Conservation (phyloP, 164 flowering plant species). For the Saururus chinensis region DNA sequence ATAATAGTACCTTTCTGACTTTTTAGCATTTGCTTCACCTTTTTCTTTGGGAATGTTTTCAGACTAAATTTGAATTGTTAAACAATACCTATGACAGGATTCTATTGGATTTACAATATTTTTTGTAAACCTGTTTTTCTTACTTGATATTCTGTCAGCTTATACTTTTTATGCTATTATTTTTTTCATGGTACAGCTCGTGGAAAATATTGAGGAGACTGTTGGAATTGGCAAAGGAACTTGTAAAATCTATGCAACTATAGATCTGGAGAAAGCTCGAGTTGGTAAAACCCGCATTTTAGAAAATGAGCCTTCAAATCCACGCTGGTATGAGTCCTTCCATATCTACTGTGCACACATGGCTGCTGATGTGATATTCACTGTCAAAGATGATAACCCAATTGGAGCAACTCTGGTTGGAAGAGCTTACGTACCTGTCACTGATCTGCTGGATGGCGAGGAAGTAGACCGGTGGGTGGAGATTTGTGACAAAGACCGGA, state of each 20-base stretch:
- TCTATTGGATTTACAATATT: too few relatives aligned
- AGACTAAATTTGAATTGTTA: too few relatives aligned
- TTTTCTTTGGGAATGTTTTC: too few relatives aligned
- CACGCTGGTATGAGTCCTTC: constrained; percentile 60
- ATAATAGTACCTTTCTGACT: too few relatives aligned
- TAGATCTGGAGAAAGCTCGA: constrained; percentile 48
- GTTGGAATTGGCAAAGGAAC: constrained; percentile 34
- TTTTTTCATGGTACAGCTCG: constrained; percentile 9
- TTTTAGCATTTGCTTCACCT: too few relatives aligned
- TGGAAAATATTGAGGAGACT: constrained; percentile 23
- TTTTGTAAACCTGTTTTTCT: background rate
- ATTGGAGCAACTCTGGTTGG: constrained; percentile 60
- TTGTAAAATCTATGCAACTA: constrained; percentile 39
- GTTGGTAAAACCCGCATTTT: constrained; percentile 50
- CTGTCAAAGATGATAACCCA: constrained; percentile 53
- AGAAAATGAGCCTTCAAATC: constrained; percentile 26
- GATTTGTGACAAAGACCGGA: constrained; percentile 25
- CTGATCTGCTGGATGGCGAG: constrained; percentile 33
- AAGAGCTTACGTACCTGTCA: constrained; percentile 51
- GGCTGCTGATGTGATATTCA: constrained; percentile 49
- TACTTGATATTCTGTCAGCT: background rate
- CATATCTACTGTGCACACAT: constrained; percentile 65
- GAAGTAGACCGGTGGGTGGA: constrained; percentile 51
- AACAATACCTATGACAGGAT: too few relatives aligned
- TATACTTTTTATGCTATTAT: too few relatives aligned